phyloP scores from a whole-genome alignment of 2,329 filamentous ascomycete species.

The Fusarium sp. region DNA sequence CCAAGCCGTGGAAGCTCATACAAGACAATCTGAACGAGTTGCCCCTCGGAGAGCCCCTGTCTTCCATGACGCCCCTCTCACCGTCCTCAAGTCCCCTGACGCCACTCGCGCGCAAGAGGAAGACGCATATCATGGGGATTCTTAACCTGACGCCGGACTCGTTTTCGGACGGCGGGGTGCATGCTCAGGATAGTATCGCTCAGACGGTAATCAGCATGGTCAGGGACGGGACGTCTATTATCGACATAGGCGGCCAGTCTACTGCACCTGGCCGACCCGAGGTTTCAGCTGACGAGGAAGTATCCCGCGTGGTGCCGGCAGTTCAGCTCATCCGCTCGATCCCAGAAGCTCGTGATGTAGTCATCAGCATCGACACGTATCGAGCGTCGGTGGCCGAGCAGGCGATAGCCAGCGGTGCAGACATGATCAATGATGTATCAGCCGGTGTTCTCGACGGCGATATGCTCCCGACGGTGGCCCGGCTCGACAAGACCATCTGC shows the following conservation, averaged over 20 bases:
- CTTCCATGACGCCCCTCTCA: conserved; percentile 68
- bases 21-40: conserved; percentile 72
- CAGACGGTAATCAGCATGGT: conserved; percentile 72
- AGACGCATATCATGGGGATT: conserved; percentile 90
- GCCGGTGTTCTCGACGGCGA: conserved; percentile 80
- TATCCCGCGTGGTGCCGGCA: conserved; percentile 81
- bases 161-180: conserved; percentile 88
- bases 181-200: conserved; percentile 65
- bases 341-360: conserved; percentile 70
- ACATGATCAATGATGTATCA: conserved; percentile 96
- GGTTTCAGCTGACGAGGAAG: conserved; percentile 78
- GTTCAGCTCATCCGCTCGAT: conserved; percentile 77
- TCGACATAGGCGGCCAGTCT: conserved; percentile 94
- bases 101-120: conserved; percentile 66
- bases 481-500: conserved; percentile 79
- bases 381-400: conserved; percentile 83
- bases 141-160: conserved; percentile 96
- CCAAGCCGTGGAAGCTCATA: conserved; percentile 68
- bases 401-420: conserved; percentile 81
- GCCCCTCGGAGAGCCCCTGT: conserved; percentile 60
- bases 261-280: conserved; percentile 81
- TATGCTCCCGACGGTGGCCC: conserved; percentile 85
- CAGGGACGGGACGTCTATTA: conserved; percentile 78
- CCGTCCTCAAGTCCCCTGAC: conserved; percentile 62
- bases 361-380: conserved; percentile 93